A percentile compares a stretch with the other conserved stretches of the same genome.
These are phyloP conservation scores for Leccinum incarnatum DNA, from an alignment of 768 basidiomycete genomes.

Conservation along the genomic window DNA sequence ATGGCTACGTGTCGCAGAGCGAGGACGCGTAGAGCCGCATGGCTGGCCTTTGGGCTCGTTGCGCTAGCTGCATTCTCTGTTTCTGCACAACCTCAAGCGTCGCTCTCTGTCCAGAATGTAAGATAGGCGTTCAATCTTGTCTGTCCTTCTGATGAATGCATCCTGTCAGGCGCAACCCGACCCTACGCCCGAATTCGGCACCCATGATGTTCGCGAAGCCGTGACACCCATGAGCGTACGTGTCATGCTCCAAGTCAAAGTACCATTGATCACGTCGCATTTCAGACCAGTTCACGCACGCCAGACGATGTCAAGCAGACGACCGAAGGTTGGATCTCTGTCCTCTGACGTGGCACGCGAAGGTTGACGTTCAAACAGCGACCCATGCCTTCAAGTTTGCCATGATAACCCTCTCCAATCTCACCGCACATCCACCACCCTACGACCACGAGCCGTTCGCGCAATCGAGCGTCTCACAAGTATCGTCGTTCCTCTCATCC, in stretches of 20 bases:
- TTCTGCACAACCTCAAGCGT: constrained; percentile 36
- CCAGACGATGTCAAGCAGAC: constrained; percentile 39
- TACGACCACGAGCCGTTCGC: constrained; percentile 51
- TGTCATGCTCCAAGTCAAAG: neutral
- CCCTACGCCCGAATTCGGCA: constrained; percentile 1
- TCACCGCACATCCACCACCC: constrained; percentile 58
- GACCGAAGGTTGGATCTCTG: constrained; percentile 45
- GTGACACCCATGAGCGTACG: constrained; percentile 14
- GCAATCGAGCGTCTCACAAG: constrained; percentile 37
- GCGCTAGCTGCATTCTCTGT: constrained; percentile 46
- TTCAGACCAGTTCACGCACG: constrained; percentile 13
- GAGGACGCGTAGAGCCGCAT: constrained; percentile 44
- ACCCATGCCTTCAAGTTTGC: constrained; percentile 76
- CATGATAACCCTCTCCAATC: constrained; percentile 57
- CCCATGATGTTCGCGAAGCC: constrained; percentile 10
- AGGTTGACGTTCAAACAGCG: constrained; percentile 39
- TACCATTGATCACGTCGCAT: constrained; percentile 1
- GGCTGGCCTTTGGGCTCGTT: constrained; percentile 61
- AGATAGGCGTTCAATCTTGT: neutral
- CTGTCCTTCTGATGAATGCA: neutral
- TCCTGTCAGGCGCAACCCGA: constrained; percentile 16
- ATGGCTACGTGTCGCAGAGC: constrained; percentile 24
- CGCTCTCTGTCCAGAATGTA: constrained; percentile 19
- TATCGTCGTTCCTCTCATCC: constrained; percentile 55
- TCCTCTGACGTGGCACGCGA: neutral